Percentiles rank a stretch among this genome's conserved stretches.
Conservation (phyloP, 2,329 filamentous ascomycete genomes). For the Trichoderma harzianum region DNA sequence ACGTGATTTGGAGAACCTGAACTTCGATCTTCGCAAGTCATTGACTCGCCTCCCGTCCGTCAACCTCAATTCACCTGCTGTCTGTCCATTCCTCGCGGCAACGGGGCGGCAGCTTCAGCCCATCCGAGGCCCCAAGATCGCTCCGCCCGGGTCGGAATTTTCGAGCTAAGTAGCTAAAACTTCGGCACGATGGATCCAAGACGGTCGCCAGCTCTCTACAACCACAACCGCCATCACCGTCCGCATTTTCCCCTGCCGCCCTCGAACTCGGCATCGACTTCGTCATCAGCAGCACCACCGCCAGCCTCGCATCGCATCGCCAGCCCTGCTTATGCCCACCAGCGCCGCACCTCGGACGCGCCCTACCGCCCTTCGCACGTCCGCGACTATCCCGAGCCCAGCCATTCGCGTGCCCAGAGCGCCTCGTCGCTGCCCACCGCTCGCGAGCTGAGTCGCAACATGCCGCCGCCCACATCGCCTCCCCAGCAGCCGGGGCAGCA, state of each 20-base stretch:
- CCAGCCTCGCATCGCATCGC: slow-evolving; percentile 15
- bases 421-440: slow-evolving; percentile 43
- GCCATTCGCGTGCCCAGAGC: slow-evolving; percentile 41
- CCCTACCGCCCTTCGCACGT: slow-evolving; percentile 34
- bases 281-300: slow-evolving; percentile 21
- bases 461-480: slow-evolving; percentile 46
- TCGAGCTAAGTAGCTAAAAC: slow-evolving; percentile 21
- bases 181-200: slow-evolving; percentile 21
- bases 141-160: slow-evolving; percentile 16
- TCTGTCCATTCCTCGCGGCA: not conserved
- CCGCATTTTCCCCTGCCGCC: slow-evolving; percentile 9
- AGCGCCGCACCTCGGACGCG: slow-evolving; percentile 43
- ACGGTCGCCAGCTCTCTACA: slow-evolving; percentile 20
- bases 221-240: slow-evolving; percentile 16
- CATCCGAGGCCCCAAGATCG: slow-evolving; percentile 10
- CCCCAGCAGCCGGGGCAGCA: slow-evolving; percentile 32
- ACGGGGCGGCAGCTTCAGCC: not conserved
- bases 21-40: not conserved
- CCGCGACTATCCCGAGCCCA: slow-evolving; percentile 31
- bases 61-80: not conserved
- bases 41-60: not conserved
- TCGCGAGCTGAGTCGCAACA: slow-evolving; percentile 37
- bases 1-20: not conserved
- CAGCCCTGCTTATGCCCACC: slow-evolving; percentile 31
- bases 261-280: slow-evolving; percentile 19